Evolutionary conservation across 2,329 filamentous ascomycete species (phyloP), one percentile per base, ranked within the genome.

Genomic region (Alternaria sp.): DNA sequence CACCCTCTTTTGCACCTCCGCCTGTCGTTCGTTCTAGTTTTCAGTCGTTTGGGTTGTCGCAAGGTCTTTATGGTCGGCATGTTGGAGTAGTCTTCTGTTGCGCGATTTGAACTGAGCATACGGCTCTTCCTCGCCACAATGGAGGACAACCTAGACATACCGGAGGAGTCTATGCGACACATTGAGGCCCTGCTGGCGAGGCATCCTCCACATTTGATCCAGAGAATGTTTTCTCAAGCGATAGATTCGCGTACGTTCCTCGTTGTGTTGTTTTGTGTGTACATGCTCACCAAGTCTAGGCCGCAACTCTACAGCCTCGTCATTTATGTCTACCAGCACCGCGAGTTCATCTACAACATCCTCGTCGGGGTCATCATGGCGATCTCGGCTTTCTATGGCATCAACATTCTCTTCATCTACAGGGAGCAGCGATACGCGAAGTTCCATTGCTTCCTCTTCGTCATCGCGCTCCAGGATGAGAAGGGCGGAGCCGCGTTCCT

Each of bases 131-230:
- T 65, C 51, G 66, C 65, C 64, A 71, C 56, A 57, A 79, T 78
- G 76, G 76, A 79, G 25, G 78, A 79, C 58, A 68, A 69, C 43
- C 57, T 77, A 49, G 75, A 79, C 20, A 77, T 79, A 46, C 76
- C 76, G 11, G 77, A 78, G 30, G 78, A 79, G 62, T 79, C 77
- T 44, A 75, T 78, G 75, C 75, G 72, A 62, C 78, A 79, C 64
- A 75, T 79, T 46, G 76, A 79, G 66, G 78, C 78, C 20, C 60
- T 79, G 65, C 63, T 79, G 61, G 71, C 71, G 51, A 71, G 75
- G 55, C 77, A 79, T 63, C 75, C 73, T 33, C 78, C 77, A n/a
- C 76, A 79, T 23, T 53, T 75, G 49, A 78, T 79, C 21, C 75
- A 78, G 58, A 63, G 75, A 21, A 79, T 79, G 78, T 79, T 79